Percentiles rank a stretch among this genome's conserved stretches.
phyloP scores from a whole-genome alignment of 2,329 filamentous ascomycete species.

The Didymella glomerata region DNA sequence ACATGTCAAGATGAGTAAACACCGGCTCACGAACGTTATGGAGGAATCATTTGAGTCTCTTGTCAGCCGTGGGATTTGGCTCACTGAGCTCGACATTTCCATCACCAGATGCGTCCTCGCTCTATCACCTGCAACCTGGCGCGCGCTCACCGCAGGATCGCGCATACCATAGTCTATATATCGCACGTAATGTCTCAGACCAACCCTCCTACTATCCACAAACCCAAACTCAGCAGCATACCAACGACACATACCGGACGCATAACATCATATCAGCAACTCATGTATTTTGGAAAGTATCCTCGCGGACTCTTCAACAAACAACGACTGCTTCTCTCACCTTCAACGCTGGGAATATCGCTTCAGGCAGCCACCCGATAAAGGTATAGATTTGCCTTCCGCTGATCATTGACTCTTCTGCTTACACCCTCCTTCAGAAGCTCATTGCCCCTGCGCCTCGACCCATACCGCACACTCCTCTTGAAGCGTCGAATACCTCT shows the following conservation, averaged over 20 bases:
- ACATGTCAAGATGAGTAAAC: not conserved
- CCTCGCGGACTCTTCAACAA: too few relatives aligned
- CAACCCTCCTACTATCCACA: not conserved
- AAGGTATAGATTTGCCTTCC: not conserved
- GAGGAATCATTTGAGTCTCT: too few relatives aligned
- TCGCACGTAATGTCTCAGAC: not conserved
- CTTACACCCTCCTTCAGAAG: not conserved
- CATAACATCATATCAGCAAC: not conserved
- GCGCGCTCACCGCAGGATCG: not conserved
- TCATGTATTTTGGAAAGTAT: not conserved
- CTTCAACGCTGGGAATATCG: not conserved
- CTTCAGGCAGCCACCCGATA: slow-evolving; percentile 2
- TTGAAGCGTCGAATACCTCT: not conserved
- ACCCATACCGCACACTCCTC: not conserved
- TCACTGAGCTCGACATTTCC: not conserved
- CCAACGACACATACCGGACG: too few relatives aligned
- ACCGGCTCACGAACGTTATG: not conserved
- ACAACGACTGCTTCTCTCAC: slow-evolving; percentile 5
- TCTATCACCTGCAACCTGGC: too few relatives aligned
- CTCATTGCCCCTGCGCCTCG: not conserved
- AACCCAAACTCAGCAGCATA: too few relatives aligned
- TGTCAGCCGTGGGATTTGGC: too few relatives aligned
- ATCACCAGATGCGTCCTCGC: not conserved
- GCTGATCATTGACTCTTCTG: not conserved
- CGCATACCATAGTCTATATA: not conserved